phyloP scores from a whole-genome alignment of 345 rosid genomes.

The Gossypium thurberi region DNA sequence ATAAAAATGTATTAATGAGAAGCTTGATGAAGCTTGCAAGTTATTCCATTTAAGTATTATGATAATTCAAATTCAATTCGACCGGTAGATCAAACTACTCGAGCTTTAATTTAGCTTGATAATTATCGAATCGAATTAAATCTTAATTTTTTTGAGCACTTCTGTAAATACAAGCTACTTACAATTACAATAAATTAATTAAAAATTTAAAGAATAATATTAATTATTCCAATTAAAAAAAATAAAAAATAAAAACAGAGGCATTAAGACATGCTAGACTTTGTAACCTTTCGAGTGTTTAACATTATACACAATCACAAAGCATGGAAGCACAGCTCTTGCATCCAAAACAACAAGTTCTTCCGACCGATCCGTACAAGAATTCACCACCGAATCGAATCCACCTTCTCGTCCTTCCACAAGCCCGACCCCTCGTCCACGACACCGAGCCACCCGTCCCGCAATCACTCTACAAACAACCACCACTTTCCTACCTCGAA shows the following conservation, averaged over 20 bases:
- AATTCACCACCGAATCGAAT: conserved; percentile 1
- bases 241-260: background rate
- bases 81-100: accelerated
- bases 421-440: background rate
- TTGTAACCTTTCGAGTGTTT: background rate
- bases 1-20: too few relatives aligned
- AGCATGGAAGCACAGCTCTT: conserved; percentile 2
- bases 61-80: too few relatives aligned
- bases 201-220: background rate
- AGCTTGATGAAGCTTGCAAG: too few relatives aligned
- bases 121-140: too few relatives aligned
- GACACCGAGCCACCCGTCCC: background rate
- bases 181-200: background rate
- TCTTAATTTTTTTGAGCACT: too few relatives aligned
- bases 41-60: too few relatives aligned
- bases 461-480: conserved; percentile 11
- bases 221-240: background rate
- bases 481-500: background rate
- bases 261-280: background rate
- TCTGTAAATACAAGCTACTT: background rate
- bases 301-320: background rate
- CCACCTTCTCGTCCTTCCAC: conserved; percentile 1
- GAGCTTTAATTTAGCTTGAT: too few relatives aligned
- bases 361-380: background rate
- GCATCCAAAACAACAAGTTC: conserved; percentile 3